These are phyloP conservation scores for Lactarius pseudohatsudake DNA, from an alignment of 768 basidiomycete genomes.

Conservation along the genomic window DNA sequence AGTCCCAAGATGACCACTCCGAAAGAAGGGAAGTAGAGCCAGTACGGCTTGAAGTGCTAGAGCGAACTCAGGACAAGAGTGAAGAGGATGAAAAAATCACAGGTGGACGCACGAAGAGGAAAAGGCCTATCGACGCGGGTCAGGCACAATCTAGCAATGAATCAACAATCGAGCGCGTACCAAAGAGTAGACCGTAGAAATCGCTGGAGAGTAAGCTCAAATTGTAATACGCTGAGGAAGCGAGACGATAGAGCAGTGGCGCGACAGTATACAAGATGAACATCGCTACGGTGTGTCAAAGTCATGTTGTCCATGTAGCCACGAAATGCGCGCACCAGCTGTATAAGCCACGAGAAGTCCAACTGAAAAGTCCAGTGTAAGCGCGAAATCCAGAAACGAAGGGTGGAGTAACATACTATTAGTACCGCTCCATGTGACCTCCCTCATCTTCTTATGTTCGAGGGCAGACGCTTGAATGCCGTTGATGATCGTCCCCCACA, in stretches of 20 bases:
- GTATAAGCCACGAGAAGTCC: conserved; percentile 56
- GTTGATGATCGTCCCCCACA: conserved; percentile 81
- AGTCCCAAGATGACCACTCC: conserved; percentile 68
- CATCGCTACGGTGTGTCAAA: conserved; percentile 53
- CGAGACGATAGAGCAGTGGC: conserved; percentile 80
- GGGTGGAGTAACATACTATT: conserved; percentile 50
- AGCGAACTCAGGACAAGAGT: conserved; percentile 7
- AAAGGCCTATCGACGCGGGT: conserved; percentile 39
- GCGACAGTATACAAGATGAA: conserved; percentile 82
- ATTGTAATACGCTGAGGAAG: conserved; percentile 85
- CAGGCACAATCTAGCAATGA: conserved; percentile 15
- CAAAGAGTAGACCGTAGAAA: conserved; percentile 85
- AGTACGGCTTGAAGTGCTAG: conserved; percentile 80
- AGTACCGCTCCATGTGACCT: conserved; percentile 68
- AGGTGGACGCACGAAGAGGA: conserved; percentile 48
- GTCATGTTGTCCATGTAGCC: background rate
- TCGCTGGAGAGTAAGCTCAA: conserved; percentile 84
- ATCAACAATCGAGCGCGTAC: conserved; percentile 26
- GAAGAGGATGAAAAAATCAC: background rate
- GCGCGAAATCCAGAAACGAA: background rate
- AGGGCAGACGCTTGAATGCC: conserved; percentile 74
- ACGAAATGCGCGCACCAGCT: conserved; percentile 33
- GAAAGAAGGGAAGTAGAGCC: conserved; percentile 87
- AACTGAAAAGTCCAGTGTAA: conserved; percentile 37
- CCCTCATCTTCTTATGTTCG: conserved; percentile 66